A percentile compares a stretch with the other conserved stretches of the same genome.
Conservation (phyloP, 257 asterid genomes). For the Lantana camara region DNA sequence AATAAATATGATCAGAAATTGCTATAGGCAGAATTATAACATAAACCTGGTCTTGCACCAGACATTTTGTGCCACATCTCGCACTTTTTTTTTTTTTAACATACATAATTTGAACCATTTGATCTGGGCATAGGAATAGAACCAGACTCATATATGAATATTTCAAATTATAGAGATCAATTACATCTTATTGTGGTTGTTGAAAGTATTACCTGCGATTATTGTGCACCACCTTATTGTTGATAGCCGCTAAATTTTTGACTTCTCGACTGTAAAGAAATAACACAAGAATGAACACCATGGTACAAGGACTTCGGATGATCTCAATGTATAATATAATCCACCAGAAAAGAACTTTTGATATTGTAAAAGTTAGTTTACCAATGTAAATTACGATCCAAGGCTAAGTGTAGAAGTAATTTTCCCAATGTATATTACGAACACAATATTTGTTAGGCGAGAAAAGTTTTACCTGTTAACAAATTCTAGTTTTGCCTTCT, state of each 20-base stretch:
- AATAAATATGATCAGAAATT: conserved; percentile 26
- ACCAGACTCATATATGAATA: no score
- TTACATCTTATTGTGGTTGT: background rate
- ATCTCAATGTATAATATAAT: background rate
- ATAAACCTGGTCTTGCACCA: no score
- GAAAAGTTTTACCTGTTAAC: conserved; percentile 60
- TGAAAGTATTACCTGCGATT: conserved; percentile 43
- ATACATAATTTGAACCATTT: no score
- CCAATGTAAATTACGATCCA: background rate
- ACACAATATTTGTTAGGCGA: conserved; percentile 1
- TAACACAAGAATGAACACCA: conserved; percentile 18
- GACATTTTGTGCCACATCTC: no score
- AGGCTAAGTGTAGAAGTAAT: background rate
- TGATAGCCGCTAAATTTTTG: conserved; percentile 70
- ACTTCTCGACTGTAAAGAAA: conserved; percentile 67
- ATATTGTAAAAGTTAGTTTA: background rate
- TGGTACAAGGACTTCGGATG: background rate
- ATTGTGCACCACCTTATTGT: conserved; percentile 54
- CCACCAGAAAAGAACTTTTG: background rate
- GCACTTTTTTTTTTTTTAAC: no score
- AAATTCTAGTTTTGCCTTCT: conserved; percentile 87
- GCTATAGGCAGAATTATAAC: no score
- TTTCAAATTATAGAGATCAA: background rate
- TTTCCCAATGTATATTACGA: background rate
- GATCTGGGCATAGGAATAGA: no score